Conservation (phyloP, 768 basidiomycete species). For the Boletus vinaceobasis region DNA sequence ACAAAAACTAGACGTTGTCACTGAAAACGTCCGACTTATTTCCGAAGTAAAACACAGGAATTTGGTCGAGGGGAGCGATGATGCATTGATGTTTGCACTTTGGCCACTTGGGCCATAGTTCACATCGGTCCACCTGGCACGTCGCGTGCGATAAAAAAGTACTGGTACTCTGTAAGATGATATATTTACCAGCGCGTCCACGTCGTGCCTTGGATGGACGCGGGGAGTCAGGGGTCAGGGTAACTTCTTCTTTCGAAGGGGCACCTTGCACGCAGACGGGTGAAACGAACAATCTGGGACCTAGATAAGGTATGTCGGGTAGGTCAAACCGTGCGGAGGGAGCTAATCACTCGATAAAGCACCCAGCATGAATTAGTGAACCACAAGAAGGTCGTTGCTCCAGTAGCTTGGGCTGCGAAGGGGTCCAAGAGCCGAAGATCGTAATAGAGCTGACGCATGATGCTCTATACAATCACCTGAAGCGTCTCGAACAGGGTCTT, state of each 20-base stretch:
- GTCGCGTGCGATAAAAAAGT: neutral
- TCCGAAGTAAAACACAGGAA: conserved; percentile 36
- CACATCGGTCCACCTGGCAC: conserved; percentile 33
- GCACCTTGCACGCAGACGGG: conserved; percentile 32
- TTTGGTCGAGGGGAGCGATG: conserved; percentile 24
- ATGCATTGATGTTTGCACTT: neutral
- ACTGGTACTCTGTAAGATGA: neutral
- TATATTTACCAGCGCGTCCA: conserved; percentile 33
- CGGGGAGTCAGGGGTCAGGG: neutral
- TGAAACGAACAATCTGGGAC: conserved; percentile 30
- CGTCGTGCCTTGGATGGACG: conserved; percentile 12
- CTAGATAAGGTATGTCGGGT: conserved; percentile 11
- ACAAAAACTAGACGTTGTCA: conserved; percentile 16
- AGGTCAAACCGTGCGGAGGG: neutral
- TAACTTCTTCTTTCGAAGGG: conserved; percentile 21
- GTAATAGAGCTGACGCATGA: conserved; percentile 34
- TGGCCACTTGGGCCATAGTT: conserved; percentile 19
- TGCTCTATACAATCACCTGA: conserved; percentile 29
- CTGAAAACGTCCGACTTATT: conserved; percentile 29
- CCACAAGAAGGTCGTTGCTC: conserved; percentile 26
- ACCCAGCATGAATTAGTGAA: conserved; percentile 36
- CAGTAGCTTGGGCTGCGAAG: conserved; percentile 21
- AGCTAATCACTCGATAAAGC: neutral
- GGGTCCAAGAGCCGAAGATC: conserved; percentile 33
- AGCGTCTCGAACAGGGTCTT: conserved; percentile 19